Conservation (phyloP, 495 filamentous ascomycete genomes). For the Lophium mytilinum region DNA sequence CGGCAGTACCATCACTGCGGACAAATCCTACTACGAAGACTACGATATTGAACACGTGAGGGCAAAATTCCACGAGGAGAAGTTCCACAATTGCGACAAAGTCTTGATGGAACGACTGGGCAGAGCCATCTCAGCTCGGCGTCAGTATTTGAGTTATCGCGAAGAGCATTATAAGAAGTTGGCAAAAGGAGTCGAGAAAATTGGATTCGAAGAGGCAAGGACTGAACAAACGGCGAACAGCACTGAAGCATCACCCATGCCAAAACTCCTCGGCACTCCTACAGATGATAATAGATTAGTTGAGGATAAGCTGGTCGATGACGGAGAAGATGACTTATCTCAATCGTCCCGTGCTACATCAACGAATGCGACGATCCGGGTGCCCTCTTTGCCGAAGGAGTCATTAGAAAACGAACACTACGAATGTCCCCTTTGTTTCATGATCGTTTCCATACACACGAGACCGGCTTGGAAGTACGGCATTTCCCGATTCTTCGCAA, state of each 20-base stretch:
- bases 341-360: slow-evolving; percentile 15
- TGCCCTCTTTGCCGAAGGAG: slow-evolving; percentile 14
- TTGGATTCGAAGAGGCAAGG: slow-evolving; percentile 6
- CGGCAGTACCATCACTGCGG: slow-evolving; percentile 19
- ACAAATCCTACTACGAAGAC: slow-evolving; percentile 21
- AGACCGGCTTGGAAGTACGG: slow-evolving; percentile 9
- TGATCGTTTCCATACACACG: slow-evolving; percentile 20
- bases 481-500: neutral
- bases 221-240: slow-evolving; percentile 13
- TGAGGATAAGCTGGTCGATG: neutral
- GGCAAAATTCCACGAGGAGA: slow-evolving; percentile 7
- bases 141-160: slow-evolving; percentile 38
- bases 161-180: slow-evolving; percentile 37
- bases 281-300: neutral
- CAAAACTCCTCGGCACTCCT: neutral
- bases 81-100: neutral
- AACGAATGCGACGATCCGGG: slow-evolving; percentile 5
- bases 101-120: slow-evolving; percentile 33
- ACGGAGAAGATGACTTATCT: slow-evolving; percentile 8
- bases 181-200: slow-evolving; percentile 13
- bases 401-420: slow-evolving; percentile 13
- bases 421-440: slow-evolving; percentile 23
- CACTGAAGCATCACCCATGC: slow-evolving; percentile 9
- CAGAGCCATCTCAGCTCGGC: slow-evolving; percentile 35
- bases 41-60: slow-evolving; percentile 24